Evolutionary conservation across 2,329 filamentous ascomycete species (phyloP), one percentile per base, ranked within the genome.

Genomic region (Aschersonia sp.): DNA sequence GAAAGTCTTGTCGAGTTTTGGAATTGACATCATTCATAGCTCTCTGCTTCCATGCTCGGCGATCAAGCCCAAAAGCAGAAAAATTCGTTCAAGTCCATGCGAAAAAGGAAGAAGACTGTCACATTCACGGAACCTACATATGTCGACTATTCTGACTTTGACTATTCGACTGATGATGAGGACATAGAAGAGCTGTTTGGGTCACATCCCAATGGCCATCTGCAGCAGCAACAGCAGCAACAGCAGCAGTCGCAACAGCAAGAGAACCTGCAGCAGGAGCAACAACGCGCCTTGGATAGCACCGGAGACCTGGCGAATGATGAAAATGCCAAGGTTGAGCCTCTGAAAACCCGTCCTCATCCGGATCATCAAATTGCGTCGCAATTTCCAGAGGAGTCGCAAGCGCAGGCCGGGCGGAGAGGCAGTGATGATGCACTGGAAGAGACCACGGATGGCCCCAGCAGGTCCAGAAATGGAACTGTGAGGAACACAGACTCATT

Each of bases 401-500:
- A 54, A 6, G 59, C 63, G 4, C 65, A 67, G 22, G 63, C 67
- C 5, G 58, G 60, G 12, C 60, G 63, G 52, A 58, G 60, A 40
- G 75, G 69, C 45, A 86, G 80, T 55, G 84, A 87, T 48, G 85
- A 90, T 43, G 75, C 78, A 4, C 74, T 82, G 49, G 76, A 79
- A 44, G 67, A 63, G 44, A 78, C 72, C 51, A 57, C 64, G 49
- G 69, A 76, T 42, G 68, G 68, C 2, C 66, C 69, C 2, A 74
- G 73, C 60, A 78, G 83, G 60, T 88, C 87, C 37, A 79, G 83
- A 53, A 94, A 94, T 56, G 88, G 88, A 42, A 90, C 85, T 29
- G 76, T 95, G 43, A 79, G 90, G 53, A 94, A 94, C 60, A 90
- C 87, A 5, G 90, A 97, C 65, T 95, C 90, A 1, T 96, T 97